A percentile compares a stretch with the other conserved stretches of the same genome.
Conservation (phyloP, 331 rosid species). For the Cydonia oblonga region DNA sequence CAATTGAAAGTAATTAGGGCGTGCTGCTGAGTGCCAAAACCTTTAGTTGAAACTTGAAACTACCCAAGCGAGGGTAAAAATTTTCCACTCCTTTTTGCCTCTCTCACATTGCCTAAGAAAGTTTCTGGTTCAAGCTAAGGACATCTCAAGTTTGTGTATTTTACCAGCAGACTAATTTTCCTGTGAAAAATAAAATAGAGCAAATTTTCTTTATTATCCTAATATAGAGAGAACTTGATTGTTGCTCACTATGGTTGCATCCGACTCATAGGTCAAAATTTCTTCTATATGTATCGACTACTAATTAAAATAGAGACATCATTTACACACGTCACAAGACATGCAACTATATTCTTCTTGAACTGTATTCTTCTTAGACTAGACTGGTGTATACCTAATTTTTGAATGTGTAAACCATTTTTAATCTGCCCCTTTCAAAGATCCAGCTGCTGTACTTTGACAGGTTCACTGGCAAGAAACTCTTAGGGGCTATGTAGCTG, state of each 20-base stretch:
- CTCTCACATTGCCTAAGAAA: neutral
- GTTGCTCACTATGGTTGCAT: conserved; percentile 2
- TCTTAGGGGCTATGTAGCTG: conserved; percentile 82
- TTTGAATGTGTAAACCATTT: neutral
- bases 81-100: neutral
- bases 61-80: neutral
- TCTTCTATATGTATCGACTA: neutral
- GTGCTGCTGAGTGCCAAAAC: neutral
- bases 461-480: conserved; percentile 99
- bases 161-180: neutral
- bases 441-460: conserved; percentile 13
- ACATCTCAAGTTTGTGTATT: neutral
- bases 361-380: neutral
- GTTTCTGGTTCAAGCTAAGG: neutral
- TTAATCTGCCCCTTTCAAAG: conserved; percentile 11
- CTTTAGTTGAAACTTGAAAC: neutral
- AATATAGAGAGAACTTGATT: neutral
- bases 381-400: neutral
- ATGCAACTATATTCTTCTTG: neutral
- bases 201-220: neutral
- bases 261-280: neutral
- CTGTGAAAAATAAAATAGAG: neutral
- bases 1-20: neutral
- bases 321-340: neutral
- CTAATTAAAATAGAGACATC: neutral